phyloP scores from a whole-genome alignment of 2,329 filamentous ascomycete genomes.

The Pseudopyrenochaeta lycopersici region DNA sequence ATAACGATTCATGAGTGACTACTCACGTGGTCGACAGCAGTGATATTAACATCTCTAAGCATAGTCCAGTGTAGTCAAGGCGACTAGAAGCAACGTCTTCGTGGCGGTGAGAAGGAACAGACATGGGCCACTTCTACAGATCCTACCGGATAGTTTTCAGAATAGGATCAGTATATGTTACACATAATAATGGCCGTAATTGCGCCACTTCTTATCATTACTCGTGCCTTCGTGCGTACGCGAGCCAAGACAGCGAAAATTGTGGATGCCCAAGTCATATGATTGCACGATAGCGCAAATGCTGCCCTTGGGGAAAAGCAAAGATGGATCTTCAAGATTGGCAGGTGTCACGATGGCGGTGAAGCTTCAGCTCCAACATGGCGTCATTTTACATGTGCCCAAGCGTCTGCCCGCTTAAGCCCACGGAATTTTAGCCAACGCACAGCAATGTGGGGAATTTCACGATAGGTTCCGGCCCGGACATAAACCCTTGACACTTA shows the following conservation, averaged over 20 bases:
- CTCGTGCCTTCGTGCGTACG: too few species aligned
- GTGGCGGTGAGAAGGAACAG: too few species aligned
- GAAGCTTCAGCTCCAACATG: constrained; percentile 18
- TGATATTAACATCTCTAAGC: too few species aligned
- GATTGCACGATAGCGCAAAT: not conserved
- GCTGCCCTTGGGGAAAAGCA: not conserved
- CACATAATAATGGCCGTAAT: too few species aligned
- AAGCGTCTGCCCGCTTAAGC: constrained; percentile 10
- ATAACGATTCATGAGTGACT: not conserved
- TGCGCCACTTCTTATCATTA: too few species aligned
- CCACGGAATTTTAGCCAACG: constrained; percentile 19
- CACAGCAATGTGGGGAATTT: constrained; percentile 12
- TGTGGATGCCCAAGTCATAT: not conserved
- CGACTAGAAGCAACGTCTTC: too few species aligned
- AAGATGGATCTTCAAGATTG: not conserved
- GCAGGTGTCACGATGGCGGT: constrained; percentile 22
- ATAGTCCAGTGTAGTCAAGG: too few species aligned
- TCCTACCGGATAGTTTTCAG: too few species aligned
- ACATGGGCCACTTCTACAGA: too few species aligned
- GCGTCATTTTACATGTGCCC: constrained; percentile 22
- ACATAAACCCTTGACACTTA: not conserved
- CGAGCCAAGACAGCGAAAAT: too few species aligned
- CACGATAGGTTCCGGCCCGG: constrained; percentile 18
- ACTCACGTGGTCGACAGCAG: too few species aligned
- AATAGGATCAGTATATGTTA: too few species aligned